phyloP scores from a whole-genome alignment of 768 basidiomycete species.

The Suillus lakei region DNA sequence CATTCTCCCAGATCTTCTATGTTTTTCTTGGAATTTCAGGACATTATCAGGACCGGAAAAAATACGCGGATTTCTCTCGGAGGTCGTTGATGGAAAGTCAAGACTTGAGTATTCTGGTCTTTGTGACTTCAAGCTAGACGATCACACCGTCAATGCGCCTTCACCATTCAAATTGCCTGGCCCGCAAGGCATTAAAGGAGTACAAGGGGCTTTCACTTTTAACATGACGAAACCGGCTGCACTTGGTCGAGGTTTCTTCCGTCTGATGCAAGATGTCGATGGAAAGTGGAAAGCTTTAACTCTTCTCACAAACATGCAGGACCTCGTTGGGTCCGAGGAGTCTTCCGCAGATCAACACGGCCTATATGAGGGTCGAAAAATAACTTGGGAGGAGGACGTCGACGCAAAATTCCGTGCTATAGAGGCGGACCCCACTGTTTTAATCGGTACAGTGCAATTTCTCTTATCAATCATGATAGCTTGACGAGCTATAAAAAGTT shows the following conservation, averaged over 20 bases:
- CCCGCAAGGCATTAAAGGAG: conserved; percentile 35
- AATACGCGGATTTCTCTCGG: background rate
- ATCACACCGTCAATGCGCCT: conserved; percentile 72
- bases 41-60: background rate
- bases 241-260: background rate
- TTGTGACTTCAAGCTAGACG: background rate
- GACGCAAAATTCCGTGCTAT: background rate
- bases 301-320: conserved; percentile 60
- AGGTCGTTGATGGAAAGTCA: background rate
- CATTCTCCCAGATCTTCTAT: background rate
- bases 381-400: background rate
- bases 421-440: conserved; percentile 29
- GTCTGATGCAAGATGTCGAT: conserved; percentile 25
- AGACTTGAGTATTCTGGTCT: conserved; percentile 1
- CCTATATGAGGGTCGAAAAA: background rate
- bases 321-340: conserved; percentile 54
- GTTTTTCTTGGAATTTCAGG: conserved; percentile 3
- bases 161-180: conserved; percentile 86
- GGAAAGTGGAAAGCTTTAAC: conserved; percentile 62
- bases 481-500: conserved; percentile 36
- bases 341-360: conserved; percentile 34
- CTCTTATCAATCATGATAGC: background rate
- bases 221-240: conserved; percentile 80
- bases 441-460: conserved; percentile 40
- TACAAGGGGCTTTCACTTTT: conserved; percentile 44